Conservation (phyloP, 345 rosid species). For the Psidium guajava region DNA sequence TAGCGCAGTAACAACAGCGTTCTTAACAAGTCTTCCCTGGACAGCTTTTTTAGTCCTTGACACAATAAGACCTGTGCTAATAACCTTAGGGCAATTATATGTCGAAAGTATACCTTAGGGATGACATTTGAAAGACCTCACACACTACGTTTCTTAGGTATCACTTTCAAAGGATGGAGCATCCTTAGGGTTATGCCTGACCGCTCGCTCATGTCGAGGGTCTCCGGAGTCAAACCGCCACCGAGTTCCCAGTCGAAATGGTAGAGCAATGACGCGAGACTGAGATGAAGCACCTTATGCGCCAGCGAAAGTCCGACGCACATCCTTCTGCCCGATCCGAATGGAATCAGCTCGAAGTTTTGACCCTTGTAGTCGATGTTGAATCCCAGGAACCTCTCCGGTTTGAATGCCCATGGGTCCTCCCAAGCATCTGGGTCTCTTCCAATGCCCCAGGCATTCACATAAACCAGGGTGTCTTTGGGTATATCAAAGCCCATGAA, state of each 20-base stretch:
- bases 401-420: not conserved
- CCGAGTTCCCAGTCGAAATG: not conserved
- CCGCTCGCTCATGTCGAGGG: not conserved
- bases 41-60: not conserved
- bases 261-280: not conserved
- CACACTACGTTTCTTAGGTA: not conserved
- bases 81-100: not conserved
- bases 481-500: constrained; percentile 1
- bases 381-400: not conserved
- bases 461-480: not conserved
- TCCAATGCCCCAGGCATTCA: not conserved
- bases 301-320: not conserved
- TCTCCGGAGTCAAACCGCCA: not conserved
- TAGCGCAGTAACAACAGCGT: not conserved
- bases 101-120: not conserved
- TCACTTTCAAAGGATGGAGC: not conserved
- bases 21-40: not conserved
- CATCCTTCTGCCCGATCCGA: not conserved
- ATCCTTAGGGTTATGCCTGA: not conserved
- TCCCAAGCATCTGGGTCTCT: not conserved
- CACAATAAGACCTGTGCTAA: not conserved
- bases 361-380: not conserved
- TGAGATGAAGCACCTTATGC: not conserved
- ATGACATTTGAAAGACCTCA: not conserved
- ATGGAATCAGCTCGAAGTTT: not conserved